These are phyloP conservation scores for Scytalidium sp. DNA, from an alignment of 2,329 filamentous ascomycete species.

Conservation along the genomic window DNA sequence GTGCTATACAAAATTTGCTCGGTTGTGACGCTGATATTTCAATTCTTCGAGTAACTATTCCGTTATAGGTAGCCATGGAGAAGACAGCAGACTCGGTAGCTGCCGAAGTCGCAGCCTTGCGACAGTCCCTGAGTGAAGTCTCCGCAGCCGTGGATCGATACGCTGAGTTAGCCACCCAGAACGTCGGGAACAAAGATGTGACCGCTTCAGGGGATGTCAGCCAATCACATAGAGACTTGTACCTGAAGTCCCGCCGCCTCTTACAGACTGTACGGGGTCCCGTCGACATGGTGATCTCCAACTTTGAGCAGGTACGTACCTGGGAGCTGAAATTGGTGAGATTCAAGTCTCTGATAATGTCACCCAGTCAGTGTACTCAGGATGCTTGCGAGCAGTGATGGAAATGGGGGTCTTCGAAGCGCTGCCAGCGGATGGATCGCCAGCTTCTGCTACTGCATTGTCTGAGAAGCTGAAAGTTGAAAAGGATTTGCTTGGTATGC, in stretches of 20 bases:
- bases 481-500: conserved; percentile 19
- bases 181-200: conserved; percentile 6
- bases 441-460: conserved; percentile 12
- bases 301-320: conserved; percentile 17
- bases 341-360: background rate
- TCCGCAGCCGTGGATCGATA: conserved; percentile 12
- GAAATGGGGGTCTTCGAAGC: conserved; percentile 23
- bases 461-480: conserved; percentile 18
- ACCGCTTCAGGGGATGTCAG: conserved; percentile 7
- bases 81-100: conserved; percentile 8
- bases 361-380: conserved; percentile 8
- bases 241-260: conserved; percentile 13
- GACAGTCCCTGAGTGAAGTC: conserved; percentile 10
- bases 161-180: conserved; percentile 8
- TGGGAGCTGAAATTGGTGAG: background rate
- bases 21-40: background rate
- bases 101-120: conserved; percentile 14
- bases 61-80: conserved; percentile 1
- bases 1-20: too few relatives aligned
- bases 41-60: background rate
- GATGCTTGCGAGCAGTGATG: conserved; percentile 14
- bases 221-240: conserved; percentile 9
- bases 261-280: conserved; percentile 16
- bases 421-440: conserved; percentile 15
- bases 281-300: conserved; percentile 15